Conservation (phyloP, 2,329 filamentous ascomycete species). For the Penicillium digitatum region DNA sequence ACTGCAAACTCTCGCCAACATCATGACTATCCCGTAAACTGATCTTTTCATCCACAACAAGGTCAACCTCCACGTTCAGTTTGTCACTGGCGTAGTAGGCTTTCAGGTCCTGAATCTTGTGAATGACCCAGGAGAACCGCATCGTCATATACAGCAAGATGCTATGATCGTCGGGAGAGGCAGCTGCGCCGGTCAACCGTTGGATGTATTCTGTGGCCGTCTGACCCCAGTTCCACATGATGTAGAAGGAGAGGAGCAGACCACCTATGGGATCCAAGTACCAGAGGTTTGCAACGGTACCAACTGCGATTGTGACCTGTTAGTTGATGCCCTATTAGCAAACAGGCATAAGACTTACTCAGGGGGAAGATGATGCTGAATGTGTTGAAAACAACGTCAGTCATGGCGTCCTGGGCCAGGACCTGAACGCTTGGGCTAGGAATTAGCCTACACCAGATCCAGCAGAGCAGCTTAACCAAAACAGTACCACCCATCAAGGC, state of each 20-base stretch:
- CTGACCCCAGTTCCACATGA: slow-evolving; percentile 58
- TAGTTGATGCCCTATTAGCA: not conserved
- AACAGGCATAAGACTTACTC: slow-evolving; percentile 25
- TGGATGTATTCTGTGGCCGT: slow-evolving; percentile 61
- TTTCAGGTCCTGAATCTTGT: slow-evolving; percentile 59
- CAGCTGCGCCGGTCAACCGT: slow-evolving; percentile 59
- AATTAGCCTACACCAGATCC: slow-evolving; percentile 82
- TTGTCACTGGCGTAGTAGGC: slow-evolving; percentile 60
- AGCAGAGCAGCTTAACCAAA: slow-evolving; percentile 74
- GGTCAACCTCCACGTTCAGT: slow-evolving; percentile 61
- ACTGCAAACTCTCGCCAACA: slow-evolving; percentile 57
- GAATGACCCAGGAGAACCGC: slow-evolving; percentile 85
- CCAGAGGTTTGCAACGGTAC: slow-evolving; percentile 46
- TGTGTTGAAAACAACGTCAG: slow-evolving; percentile 84
- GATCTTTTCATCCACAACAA: slow-evolving; percentile 56
- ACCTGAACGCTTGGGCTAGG: slow-evolving; percentile 84
- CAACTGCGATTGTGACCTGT: slow-evolving; percentile 23
- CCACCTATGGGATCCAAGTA: slow-evolving; percentile 60
- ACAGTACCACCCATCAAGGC: slow-evolving; percentile 78
- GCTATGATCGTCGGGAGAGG: slow-evolving; percentile 63
- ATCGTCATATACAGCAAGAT: slow-evolving; percentile 86
- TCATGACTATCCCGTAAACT: slow-evolving; percentile 58
- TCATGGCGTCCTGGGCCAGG: slow-evolving; percentile 64
- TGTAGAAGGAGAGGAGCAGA: slow-evolving; percentile 58
- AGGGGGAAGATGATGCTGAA: slow-evolving; percentile 87